phyloP scores from a whole-genome alignment of 2,329 filamentous ascomycete species.

The Diaporthe destruens region DNA sequence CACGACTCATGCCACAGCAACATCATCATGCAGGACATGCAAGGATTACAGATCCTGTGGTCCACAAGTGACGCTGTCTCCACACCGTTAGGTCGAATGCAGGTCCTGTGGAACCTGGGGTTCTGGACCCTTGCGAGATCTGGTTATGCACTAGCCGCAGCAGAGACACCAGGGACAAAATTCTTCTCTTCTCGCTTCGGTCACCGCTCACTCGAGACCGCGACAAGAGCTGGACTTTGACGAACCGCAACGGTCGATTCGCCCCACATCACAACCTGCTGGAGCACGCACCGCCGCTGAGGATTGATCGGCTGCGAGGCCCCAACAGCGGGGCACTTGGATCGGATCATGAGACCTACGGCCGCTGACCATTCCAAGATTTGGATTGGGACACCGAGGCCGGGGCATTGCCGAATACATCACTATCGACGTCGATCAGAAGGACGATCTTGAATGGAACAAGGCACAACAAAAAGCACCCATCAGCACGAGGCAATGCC shows the following conservation, averaged over 20 bases:
- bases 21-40: slow-evolving; percentile 39
- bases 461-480: not conserved
- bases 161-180: not conserved
- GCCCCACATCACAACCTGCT: not conserved
- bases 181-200: not conserved
- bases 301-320: slow-evolving; percentile 7
- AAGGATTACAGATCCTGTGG: slow-evolving; percentile 32
- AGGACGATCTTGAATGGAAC: not conserved
- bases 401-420: slow-evolving; percentile 34
- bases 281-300: not conserved
- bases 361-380: slow-evolving; percentile 15
- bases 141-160: slow-evolving; percentile 28
- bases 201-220: slow-evolving; percentile 24
- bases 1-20: slow-evolving; percentile 40
- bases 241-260: not conserved
- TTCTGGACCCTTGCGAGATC: slow-evolving; percentile 22
- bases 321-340: not conserved
- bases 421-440: slow-evolving; percentile 20
- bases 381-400: not conserved
- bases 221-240: not conserved
- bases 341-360: not conserved
- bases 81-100: slow-evolving; percentile 35
- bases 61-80: slow-evolving; percentile 38
- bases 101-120: slow-evolving; percentile 32
- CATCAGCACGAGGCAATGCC: not conserved